Conservation (phyloP, 1,284 basidiomycete species). For the Cryptococcus sp. region DNA sequence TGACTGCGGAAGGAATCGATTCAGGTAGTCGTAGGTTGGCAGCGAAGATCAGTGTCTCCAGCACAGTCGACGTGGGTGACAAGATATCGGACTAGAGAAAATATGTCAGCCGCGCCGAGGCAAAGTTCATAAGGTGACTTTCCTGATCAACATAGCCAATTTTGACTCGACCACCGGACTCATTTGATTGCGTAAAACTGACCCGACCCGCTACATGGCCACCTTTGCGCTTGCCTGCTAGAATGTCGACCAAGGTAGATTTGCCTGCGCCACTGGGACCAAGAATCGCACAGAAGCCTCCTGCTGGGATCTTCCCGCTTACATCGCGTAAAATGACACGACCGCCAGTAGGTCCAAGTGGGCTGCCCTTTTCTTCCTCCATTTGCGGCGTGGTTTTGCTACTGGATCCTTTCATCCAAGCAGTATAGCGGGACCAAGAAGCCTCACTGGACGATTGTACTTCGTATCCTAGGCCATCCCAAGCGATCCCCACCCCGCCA, state of each 20-base stretch:
- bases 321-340: conserved; percentile 73
- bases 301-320: conserved; percentile 69
- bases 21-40: conserved; percentile 81
- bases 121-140: conserved; percentile 2
- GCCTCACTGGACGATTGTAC: conserved; percentile 20
- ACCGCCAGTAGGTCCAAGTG: conserved; percentile 52
- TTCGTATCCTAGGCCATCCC: conserved; percentile 69
- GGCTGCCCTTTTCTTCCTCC: conserved; percentile 12
- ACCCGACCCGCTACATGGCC: conserved; percentile 60
- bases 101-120: neutral
- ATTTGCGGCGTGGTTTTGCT: conserved; percentile 2
- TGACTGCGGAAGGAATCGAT: conserved; percentile 65
- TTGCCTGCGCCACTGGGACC: conserved; percentile 86
- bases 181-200: conserved; percentile 51
- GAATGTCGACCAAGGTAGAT: conserved; percentile 78
- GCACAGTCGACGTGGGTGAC: conserved; percentile 74
- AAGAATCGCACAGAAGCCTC: conserved; percentile 81
- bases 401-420: conserved; percentile 35
- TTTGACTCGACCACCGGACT: conserved; percentile 33
- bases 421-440: conserved; percentile 8
- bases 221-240: conserved; percentile 73
- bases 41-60: conserved; percentile 79
- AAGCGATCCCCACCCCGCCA: conserved; percentile 65
- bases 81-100: conserved; percentile 66
- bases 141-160: conserved; percentile 81